phyloP scores from a whole-genome alignment of 192 early-diverging fungal genomes.

The Podila clonocystis region DNA sequence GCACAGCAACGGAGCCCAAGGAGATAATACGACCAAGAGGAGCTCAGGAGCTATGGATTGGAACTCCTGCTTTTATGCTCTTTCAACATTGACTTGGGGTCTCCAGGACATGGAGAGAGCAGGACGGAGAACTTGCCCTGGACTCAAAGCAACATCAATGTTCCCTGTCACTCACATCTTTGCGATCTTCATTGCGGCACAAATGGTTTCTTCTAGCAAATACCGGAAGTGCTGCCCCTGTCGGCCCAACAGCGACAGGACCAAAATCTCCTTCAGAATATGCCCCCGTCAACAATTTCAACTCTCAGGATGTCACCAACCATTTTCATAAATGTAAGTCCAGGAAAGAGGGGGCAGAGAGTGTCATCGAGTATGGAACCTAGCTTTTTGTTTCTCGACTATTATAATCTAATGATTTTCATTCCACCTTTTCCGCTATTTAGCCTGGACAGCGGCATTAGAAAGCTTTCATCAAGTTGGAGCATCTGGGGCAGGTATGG shows the following conservation, averaged over 20 bases:
- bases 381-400: too few relatives aligned
- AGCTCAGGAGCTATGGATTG: neutral
- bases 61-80: too few relatives aligned
- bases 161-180: too few relatives aligned
- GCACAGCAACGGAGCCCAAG: neutral
- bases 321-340: conserved; percentile 39
- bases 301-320: conserved; percentile 48
- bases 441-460: conserved; percentile 36
- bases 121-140: too few relatives aligned
- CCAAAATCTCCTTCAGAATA: conserved; percentile 12
- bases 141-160: too few relatives aligned
- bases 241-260: conserved; percentile 11
- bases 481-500: conserved; percentile 9
- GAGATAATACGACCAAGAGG: neutral
- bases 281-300: conserved; percentile 42
- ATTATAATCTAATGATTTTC: too few relatives aligned
- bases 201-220: conserved; percentile 10
- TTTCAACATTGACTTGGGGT: too few relatives aligned
- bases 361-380: too few relatives aligned
- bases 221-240: neutral
- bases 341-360: too few relatives aligned
- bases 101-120: too few relatives aligned
- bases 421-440: neutral
- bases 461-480: conserved; percentile 26
- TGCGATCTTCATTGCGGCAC: too few relatives aligned